A percentile compares a stretch with the other conserved stretches of the same genome.
Evolutionary conservation across 2,329 filamentous ascomycete species (phyloP).

Genomic region (Taxawa tesnikishii): DNA sequence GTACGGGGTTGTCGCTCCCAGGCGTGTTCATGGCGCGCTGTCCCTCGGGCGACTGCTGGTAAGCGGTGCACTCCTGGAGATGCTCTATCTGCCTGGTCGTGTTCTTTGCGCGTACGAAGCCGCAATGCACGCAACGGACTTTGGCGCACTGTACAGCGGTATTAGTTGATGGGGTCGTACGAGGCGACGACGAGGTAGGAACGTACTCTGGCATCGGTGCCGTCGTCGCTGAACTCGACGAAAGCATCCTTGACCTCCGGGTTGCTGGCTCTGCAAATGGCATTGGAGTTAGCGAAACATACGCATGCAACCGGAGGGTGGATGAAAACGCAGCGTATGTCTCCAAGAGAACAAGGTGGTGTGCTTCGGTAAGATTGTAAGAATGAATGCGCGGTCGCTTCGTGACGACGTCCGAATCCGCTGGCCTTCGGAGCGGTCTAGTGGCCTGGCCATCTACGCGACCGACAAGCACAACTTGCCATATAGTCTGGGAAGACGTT

Average conservation of each 20-base stretch:
- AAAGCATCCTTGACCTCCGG: conserved; percentile 28
- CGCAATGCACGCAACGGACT: conserved; percentile 36
- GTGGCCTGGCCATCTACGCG: too few species aligned
- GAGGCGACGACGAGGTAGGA: conserved; percentile 1
- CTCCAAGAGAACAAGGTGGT: too few species aligned
- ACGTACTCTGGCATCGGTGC: conserved; percentile 25
- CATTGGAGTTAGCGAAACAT: too few species aligned
- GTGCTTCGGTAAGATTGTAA: too few species aligned
- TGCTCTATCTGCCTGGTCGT: conserved; percentile 39
- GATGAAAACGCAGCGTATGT: too few species aligned
- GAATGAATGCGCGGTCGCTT: too few species aligned
- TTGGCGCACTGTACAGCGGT: conserved; percentile 29
- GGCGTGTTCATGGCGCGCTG: conserved; percentile 17
- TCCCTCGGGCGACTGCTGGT: conserved; percentile 31
- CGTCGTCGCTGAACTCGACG: conserved; percentile 27
- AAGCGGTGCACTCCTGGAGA: conserved; percentile 31
- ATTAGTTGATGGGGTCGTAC: not conserved
- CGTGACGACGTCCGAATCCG: too few species aligned
- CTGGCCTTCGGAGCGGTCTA: too few species aligned
- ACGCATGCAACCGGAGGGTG: too few species aligned
- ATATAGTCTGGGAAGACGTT: too few species aligned
- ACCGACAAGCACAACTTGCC: too few species aligned
- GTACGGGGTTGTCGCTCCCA: not conserved
- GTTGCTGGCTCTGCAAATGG: conserved; percentile 23
- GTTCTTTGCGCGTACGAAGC: conserved; percentile 38